A percentile compares a stretch with the other conserved stretches of the same genome.
Conservation (phyloP, 768 basidiomycete species). For the Grammothele lineata region DNA sequence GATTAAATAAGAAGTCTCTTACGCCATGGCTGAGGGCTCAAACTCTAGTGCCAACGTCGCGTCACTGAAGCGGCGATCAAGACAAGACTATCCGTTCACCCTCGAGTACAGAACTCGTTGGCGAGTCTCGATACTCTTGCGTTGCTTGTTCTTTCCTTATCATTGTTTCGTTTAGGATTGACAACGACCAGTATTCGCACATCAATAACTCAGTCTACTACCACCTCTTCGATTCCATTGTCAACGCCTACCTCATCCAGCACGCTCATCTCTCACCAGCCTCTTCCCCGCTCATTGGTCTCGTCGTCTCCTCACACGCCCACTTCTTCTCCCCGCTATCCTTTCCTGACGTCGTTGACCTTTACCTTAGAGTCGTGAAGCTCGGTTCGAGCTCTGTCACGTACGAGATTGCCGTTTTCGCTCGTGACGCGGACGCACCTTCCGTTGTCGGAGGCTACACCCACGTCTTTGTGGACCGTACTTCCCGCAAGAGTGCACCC, state of each 20-base stretch:
- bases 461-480: slow-evolving; percentile 76
- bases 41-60: no score
- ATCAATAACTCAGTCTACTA: slow-evolving; percentile 81
- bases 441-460: slow-evolving; percentile 59
- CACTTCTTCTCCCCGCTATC: slow-evolving; percentile 73
- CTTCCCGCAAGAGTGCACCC: slow-evolving; percentile 49
- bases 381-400: slow-evolving; percentile 73
- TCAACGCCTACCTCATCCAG: slow-evolving; percentile 75
- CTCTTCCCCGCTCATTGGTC: slow-evolving; percentile 55
- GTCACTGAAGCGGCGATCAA: no score
- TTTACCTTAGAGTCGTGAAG: slow-evolving; percentile 64
- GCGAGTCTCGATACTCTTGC: slow-evolving; percentile 37
- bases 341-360: slow-evolving; percentile 66
- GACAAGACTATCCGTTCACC: slow-evolving; percentile 52
- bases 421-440: slow-evolving; percentile 29
- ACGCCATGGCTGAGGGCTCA: no score
- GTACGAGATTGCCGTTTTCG: slow-evolving; percentile 79
- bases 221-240: slow-evolving; percentile 75
- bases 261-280: slow-evolving; percentile 53
- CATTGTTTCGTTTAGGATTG: slow-evolving; percentile 55
- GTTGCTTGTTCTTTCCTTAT: not conserved
- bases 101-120: slow-evolving; percentile 68
- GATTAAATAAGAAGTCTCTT: no score
- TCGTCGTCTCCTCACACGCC: slow-evolving; percentile 76
- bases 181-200: slow-evolving; percentile 84